A percentile compares a stretch with the other conserved stretches of the same genome.
Evolutionary conservation across 208 protist species (phyloP).

Genomic region (Leishmania tarentolae): DNA sequence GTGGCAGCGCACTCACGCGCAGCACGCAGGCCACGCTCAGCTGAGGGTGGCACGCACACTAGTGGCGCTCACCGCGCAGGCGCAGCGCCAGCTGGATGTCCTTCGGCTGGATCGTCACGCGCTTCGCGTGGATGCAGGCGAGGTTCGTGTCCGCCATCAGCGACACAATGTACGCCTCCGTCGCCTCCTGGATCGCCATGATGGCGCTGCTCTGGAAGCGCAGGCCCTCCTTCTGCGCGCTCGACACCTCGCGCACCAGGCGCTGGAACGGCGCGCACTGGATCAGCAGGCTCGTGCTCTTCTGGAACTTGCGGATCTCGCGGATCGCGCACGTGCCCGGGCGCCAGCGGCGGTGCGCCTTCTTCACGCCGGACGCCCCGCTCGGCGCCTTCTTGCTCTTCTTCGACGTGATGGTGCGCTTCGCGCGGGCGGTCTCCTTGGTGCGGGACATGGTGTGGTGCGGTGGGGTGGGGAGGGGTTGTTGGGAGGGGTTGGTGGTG

Average conservation of each 20-base stretch:
- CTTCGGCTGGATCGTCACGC: conserved; percentile 87
- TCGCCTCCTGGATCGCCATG: conserved; percentile 86
- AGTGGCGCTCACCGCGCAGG: conserved; percentile 15
- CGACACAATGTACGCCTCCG: conserved; percentile 91
- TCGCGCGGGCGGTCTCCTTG: conserved; percentile 97
- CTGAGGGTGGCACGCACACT: neutral
- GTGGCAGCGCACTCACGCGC: neutral
- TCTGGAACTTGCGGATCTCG: conserved; percentile 2
- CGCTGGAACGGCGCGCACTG: neutral
- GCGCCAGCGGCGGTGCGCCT: conserved; percentile 50
- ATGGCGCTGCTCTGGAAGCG: conserved; percentile 89
- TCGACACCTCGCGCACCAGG: conserved; percentile 38
- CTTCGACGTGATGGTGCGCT: conserved; percentile 97
- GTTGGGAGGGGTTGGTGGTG: neutral
- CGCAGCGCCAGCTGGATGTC: conserved; percentile 50
- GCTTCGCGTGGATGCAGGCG: conserved; percentile 82
- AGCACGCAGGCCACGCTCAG: neutral
- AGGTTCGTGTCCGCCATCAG: conserved; percentile 92
- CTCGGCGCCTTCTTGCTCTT: conserved; percentile 98
- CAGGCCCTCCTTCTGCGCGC: conserved; percentile 74
- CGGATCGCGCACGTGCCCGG: conserved; percentile 40
- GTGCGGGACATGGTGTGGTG: conserved; percentile 93
- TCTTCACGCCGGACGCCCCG: conserved; percentile 95
- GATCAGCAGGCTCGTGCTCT: neutral
- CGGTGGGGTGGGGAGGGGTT: neutral